A percentile compares a stretch with the other conserved stretches of the same genome.
These are phyloP conservation scores for Trichoderma atrobrunneum DNA, from an alignment of 2,329 filamentous ascomycete species.

Conservation along the genomic window DNA sequence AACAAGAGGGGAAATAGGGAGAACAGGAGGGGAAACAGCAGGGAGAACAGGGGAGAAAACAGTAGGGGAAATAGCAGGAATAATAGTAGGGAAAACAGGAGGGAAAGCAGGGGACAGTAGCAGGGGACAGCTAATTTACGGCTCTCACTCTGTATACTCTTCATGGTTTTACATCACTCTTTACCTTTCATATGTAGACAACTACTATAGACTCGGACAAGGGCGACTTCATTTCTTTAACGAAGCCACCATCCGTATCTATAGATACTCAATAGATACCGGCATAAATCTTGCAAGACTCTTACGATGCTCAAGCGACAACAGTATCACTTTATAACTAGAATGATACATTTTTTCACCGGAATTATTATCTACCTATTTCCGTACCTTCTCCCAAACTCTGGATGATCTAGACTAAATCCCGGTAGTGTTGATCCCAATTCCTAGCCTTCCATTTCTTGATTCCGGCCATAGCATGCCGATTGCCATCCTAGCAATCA, in stretches of 20 bases:
- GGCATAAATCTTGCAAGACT: background rate
- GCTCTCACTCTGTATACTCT: background rate
- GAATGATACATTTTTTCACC: background rate
- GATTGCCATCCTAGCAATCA: background rate
- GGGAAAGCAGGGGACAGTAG: background rate
- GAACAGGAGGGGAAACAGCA: background rate
- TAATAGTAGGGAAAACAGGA: background rate
- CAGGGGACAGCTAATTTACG: background rate
- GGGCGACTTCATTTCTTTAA: background rate
- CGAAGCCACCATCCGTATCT: background rate
- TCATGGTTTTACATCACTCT: background rate
- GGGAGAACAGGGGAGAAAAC: too few relatives aligned
- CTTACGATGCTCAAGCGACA: background rate
- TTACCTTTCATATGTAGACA: background rate
- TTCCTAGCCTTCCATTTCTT: background rate
- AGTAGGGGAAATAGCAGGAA: background rate
- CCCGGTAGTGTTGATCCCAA: background rate
- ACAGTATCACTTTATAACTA: background rate
- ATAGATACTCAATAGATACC: background rate
- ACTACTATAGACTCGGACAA: background rate
- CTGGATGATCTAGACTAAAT: background rate
- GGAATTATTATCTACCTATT: background rate
- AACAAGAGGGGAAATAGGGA: background rate
- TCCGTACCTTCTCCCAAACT: background rate
- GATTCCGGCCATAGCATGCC: background rate